Conservation (phyloP, 1,139 yeast genomes). For the Yamadazyma dendronema region DNA sequence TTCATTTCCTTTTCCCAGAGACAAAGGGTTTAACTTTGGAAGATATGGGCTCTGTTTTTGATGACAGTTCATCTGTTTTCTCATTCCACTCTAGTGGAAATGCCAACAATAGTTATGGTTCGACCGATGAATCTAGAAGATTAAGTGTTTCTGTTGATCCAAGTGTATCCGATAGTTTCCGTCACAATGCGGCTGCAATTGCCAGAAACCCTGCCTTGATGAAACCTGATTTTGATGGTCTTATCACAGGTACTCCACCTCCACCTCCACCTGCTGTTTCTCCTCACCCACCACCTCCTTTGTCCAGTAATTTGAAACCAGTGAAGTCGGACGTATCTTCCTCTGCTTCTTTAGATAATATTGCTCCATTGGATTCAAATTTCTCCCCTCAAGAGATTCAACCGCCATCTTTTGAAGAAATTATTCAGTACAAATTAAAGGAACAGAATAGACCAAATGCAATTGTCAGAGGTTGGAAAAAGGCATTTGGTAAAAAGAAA, state of each 20-base stretch:
- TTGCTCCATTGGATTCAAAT: slow-evolving; percentile 19
- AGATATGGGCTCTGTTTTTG: slow-evolving; percentile 54
- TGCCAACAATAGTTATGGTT: slow-evolving; percentile 19
- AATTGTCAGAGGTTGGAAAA: slow-evolving; percentile 6
- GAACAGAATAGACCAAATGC: slow-evolving; percentile 17
- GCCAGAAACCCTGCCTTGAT: slow-evolving; percentile 38
- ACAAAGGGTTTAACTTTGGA: slow-evolving; percentile 55
- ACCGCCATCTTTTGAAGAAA: slow-evolving; percentile 37
- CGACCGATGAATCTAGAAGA: slow-evolving; percentile 21
- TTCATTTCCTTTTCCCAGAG: slow-evolving; percentile 50
- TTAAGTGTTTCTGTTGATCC: slow-evolving; percentile 18
- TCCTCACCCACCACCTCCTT: slow-evolving; percentile 6
- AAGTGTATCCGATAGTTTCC: slow-evolving; percentile 20
- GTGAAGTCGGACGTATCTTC: slow-evolving; percentile 25
- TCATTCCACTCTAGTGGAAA: slow-evolving; percentile 36
- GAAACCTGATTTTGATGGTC: slow-evolving; percentile 33
- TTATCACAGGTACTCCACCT: slow-evolving; percentile 30
- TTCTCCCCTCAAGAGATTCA: slow-evolving; percentile 37
- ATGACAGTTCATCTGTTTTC: slow-evolving; percentile 43
- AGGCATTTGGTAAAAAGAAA: slow-evolving; percentile 9
- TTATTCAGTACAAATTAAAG: slow-evolving; percentile 26
- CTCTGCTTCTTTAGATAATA: slow-evolving; percentile 20
- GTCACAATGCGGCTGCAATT: slow-evolving; percentile 36
- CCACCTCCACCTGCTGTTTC: slow-evolving; percentile 13
- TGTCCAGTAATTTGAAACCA: slow-evolving; percentile 17